phyloP scores from a whole-genome alignment of 2,329 filamentous ascomycete genomes.

The Alternaria infectoria region DNA sequence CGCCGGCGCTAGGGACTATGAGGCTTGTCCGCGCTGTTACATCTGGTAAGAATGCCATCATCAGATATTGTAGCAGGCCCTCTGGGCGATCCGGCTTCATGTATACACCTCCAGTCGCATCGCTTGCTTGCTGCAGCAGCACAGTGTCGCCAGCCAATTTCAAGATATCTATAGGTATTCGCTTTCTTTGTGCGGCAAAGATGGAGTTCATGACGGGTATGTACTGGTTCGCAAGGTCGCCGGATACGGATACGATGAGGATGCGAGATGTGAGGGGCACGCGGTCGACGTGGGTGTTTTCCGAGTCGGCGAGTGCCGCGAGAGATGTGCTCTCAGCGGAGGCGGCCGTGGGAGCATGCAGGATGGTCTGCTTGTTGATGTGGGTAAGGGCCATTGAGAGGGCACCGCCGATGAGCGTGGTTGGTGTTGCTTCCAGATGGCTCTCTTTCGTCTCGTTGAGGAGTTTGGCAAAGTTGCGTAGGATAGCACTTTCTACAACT shows the following conservation, averaged over 20 bases:
- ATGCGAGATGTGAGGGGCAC: constrained; percentile 77
- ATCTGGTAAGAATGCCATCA: constrained; percentile 90
- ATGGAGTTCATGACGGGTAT: constrained; percentile 99
- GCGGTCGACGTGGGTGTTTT: constrained; percentile 44
- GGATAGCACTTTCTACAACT: constrained; percentile 80
- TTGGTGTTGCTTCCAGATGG: constrained; percentile 71
- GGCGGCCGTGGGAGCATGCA: constrained; percentile 46
- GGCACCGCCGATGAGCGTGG: constrained; percentile 88
- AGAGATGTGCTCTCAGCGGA: constrained; percentile 52
- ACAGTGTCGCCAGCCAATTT: constrained; percentile 85
- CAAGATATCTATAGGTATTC: constrained; percentile 90
- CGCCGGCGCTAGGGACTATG: constrained; percentile 79
- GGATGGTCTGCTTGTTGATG: constrained; percentile 80
- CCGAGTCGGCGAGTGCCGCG: constrained; percentile 54
- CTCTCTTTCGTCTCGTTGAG: constrained; percentile 69
- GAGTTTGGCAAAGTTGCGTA: constrained; percentile 75
- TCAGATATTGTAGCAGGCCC: constrained; percentile 87
- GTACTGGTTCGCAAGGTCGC: constrained; percentile 86
- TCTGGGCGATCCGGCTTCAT: constrained; percentile 59
- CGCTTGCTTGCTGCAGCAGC: constrained; percentile 89
- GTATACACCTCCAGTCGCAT: constrained; percentile 74
- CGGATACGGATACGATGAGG: constrained; percentile 86
- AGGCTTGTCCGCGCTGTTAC: constrained; percentile 68
- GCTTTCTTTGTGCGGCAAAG: constrained; percentile 88
- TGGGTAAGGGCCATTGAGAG: constrained; percentile 87